Percentiles rank a stretch among this genome's conserved stretches.
These are phyloP conservation scores for Cyberlindnera bimundalis DNA, from an alignment of 805 yeast species.

Conservation along the genomic window DNA sequence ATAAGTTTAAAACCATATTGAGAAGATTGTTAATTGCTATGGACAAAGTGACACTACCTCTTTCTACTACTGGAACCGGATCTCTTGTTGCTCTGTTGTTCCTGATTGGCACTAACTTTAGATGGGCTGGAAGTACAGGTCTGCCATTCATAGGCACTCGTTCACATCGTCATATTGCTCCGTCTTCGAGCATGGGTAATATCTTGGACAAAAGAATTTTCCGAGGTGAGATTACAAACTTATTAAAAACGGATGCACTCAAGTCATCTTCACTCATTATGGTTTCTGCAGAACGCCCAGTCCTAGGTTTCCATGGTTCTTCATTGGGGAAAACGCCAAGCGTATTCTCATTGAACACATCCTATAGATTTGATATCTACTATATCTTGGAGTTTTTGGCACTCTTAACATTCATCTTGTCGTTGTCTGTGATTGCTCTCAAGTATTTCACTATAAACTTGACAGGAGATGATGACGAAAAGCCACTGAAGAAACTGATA, in stretches of 20 bases:
- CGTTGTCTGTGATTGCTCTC: constrained; percentile 45
- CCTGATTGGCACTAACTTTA: constrained; percentile 30
- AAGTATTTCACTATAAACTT: constrained; percentile 32
- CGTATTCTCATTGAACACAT: constrained; percentile 24
- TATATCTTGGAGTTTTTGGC: constrained; percentile 56
- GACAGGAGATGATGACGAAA: constrained; percentile 20
- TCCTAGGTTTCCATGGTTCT: constrained; percentile 17
- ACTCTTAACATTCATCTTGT: constrained; percentile 47
- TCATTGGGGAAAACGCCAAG: not conserved
- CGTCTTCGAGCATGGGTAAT: constrained; percentile 8
- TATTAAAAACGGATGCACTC: constrained; percentile 9
- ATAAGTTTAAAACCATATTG: not conserved
- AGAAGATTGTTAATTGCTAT: not conserved
- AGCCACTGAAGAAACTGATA: constrained; percentile 11
- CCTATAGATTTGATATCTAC: constrained; percentile 45
- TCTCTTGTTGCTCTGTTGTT: constrained; percentile 28
- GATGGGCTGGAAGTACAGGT: constrained; percentile 31
- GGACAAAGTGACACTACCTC: constrained; percentile 30
- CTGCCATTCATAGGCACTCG: not conserved
- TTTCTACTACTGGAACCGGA: constrained; percentile 31
- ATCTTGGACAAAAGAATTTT: constrained; percentile 21
- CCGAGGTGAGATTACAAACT: constrained; percentile 18
- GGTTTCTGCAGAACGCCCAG: constrained; percentile 29
- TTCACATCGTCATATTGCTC: not conserved
- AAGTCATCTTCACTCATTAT: constrained; percentile 8